Base-by-base conservation (phyloP, 2,329 filamentous ascomycete species). In the Alternaria sp. region DNA sequence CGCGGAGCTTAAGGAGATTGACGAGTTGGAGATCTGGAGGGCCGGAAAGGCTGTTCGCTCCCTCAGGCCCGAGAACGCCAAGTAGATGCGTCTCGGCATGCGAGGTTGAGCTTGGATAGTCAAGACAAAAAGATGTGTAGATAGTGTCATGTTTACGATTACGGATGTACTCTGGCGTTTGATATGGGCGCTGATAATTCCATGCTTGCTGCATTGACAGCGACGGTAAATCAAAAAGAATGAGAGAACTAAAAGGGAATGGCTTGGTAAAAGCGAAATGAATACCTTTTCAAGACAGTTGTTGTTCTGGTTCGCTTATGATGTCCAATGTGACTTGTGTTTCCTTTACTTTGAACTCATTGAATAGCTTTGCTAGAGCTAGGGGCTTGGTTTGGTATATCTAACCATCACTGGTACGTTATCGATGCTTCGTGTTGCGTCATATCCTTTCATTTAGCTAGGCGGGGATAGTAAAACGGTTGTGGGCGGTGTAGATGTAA, bases 1-100 rank as follows among this genome's bases (percentile, higher is more conserved):
- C 89, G 89, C 92, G 79, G 95, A 99, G 91, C 92, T 99, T 90
- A 87, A 97, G 85, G 95, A 98, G 87, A 98, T 99, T 85, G 92
- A 94, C 78, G 88, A 93, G 79, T 86, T 99, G 78, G 95, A 99
- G 89, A 99, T 99, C 89, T 99, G 95, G 95, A 89, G 92, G 79
- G 95, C 95, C 70, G 95, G 95, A 82, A 98, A 97, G 90, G 92
- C 95, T 75, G 95, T 99, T 77, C 91, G 94, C 71, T 73, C 67
- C 32, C 75, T 80, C 55, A 75, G 78, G 56, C 78, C 78, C 43
- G 78, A 80, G 74, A 79, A 79, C 69, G 56, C 67, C 57, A 76
- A 79, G 65, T 76, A 78, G 56, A 61, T 55, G 54, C 46, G 49
- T 44, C 8, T 45, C n/a, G 25, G n/a, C n/a, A 52, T 40, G 54